Evolutionary conservation across 306 rosid species (phyloP), one percentile per base, ranked within the genome.

Genomic region (Fragaria iinumae): DNA sequence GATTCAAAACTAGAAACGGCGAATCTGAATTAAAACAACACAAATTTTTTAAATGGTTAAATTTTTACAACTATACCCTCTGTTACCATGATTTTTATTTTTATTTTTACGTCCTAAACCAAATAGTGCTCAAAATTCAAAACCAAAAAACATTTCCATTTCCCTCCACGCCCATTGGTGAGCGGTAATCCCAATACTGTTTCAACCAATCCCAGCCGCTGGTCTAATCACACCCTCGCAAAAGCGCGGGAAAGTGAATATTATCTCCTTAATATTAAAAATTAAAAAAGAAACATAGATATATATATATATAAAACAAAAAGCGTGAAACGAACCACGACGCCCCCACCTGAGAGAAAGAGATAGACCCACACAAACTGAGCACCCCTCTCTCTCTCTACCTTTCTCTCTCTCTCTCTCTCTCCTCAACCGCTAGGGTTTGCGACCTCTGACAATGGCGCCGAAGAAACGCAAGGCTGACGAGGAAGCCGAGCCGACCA

Each of bases 381-480:
- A 64, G 21, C 21, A 34, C 18, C 29, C 2, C 44, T 63, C 43
- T 16, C 68, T 63, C 14, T 7, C 44, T 64, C 43, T 16, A n/a
- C 2, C 44, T 63, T 21, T 16, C 68, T 63, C 44, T 63, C 43
- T 16, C 68, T 63, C 14, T 7, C 44, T 64, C 43, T 16, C 69
- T 63, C 57, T 43, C 0, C 48, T 49, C n/a, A 48, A 13, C 55
- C 41, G 56, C 27, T 41, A 64, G 71, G 55, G 62, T 57, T 66
- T 8, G 4, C 5, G 60, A 32, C 3, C 47, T 45, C 60, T 2
- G 21, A 48, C n/a, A 10, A 87, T 87, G 90, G 87, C 87, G 67
- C 88, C 87, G 9, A 84, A 29, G 80, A 87, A 84, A 62, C 76
- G 87, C 50, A 69, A 18, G 57, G 71, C n/a, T 0, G 44, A 2